Evolutionary conservation across 768 basidiomycete species (phyloP).

Genomic region (Leccinum ochraceum): DNA sequence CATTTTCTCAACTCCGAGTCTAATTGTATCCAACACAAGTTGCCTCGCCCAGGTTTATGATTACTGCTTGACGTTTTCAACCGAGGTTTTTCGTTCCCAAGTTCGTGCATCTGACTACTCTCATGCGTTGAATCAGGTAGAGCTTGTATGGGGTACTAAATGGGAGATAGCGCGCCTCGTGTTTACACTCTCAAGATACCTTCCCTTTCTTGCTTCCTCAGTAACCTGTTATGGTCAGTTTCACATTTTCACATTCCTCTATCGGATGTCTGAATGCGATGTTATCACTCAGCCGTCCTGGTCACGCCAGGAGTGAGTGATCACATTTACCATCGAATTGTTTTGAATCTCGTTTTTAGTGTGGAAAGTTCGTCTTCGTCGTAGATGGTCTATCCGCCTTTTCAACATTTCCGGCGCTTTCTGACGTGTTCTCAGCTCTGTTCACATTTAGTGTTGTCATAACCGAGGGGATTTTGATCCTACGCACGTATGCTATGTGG

Average conservation of each 20-base stretch:
- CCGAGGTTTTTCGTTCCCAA: constrained; percentile 16
- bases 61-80: constrained; percentile 25
- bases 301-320: constrained; percentile 4
- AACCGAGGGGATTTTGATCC: constrained; percentile 7
- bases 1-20: not conserved
- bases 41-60: constrained; percentile 15
- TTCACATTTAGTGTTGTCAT: constrained; percentile 18
- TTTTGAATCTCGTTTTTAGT: constrained; percentile 14
- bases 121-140: constrained; percentile 13
- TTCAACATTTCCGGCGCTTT: not conserved
- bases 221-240: constrained; percentile 22
- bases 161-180: constrained; percentile 25
- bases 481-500: constrained; percentile 32
- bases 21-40: not conserved
- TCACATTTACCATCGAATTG: not conserved
- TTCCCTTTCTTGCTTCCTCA: constrained; percentile 22
- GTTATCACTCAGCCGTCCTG: constrained; percentile 11
- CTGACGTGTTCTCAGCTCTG: constrained; percentile 12
- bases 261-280: not conserved
- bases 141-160: constrained; percentile 24
- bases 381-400: constrained; percentile 17
- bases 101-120: no score
- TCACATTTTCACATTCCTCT: not conserved
- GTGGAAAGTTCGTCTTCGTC: constrained; percentile 17
- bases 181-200: constrained; percentile 30